These are phyloP conservation scores for Candida sp. DNA, from an alignment of 1,139 yeast genomes.

Conservation along the genomic window DNA sequence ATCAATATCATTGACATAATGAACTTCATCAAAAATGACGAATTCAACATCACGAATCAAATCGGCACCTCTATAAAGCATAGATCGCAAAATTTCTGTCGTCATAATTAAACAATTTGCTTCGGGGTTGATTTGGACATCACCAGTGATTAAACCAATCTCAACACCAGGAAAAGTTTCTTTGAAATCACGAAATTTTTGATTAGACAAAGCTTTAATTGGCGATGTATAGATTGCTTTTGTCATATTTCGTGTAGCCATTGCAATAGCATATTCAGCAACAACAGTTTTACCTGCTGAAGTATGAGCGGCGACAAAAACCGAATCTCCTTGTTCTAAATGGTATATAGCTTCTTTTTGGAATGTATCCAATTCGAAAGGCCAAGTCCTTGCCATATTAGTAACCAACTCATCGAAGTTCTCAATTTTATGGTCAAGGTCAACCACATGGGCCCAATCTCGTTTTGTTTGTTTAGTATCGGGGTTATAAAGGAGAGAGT, in stretches of 20 bases:
- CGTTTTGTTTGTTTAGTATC: constrained; percentile 38
- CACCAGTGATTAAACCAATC: constrained; percentile 96
- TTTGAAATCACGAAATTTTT: constrained; percentile 88
- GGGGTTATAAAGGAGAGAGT: constrained; percentile 22
- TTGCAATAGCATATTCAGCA: constrained; percentile 93
- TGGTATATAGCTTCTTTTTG: constrained; percentile 98
- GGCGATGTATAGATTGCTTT: constrained; percentile 93
- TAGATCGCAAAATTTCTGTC: constrained; percentile 90
- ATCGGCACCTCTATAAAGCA: constrained; percentile 97
- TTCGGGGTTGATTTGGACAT: constrained; percentile 95
- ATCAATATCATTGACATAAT: constrained; percentile 93
- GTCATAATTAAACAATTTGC: constrained; percentile 98
- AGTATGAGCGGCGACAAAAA: constrained; percentile 97
- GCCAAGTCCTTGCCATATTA: constrained; percentile 89
- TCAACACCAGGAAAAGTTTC: constrained; percentile 78
- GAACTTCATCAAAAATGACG: constrained; percentile 97
- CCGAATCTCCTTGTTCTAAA: constrained; percentile 95
- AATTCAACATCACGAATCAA: constrained; percentile 95
- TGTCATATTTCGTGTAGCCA: constrained; percentile 87
- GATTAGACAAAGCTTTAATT: constrained; percentile 88
- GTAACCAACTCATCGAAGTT: constrained; percentile 89
- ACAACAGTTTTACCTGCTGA: constrained; percentile 94
- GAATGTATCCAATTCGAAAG: constrained; percentile 90
- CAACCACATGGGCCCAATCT: constrained; percentile 96
- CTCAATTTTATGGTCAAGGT: constrained; percentile 74